A percentile compares a stretch with the other conserved stretches of the same genome.
These are phyloP conservation scores for Cadophora sp. DNA, from an alignment of 2,329 filamentous ascomycete genomes.

Conservation along the genomic window DNA sequence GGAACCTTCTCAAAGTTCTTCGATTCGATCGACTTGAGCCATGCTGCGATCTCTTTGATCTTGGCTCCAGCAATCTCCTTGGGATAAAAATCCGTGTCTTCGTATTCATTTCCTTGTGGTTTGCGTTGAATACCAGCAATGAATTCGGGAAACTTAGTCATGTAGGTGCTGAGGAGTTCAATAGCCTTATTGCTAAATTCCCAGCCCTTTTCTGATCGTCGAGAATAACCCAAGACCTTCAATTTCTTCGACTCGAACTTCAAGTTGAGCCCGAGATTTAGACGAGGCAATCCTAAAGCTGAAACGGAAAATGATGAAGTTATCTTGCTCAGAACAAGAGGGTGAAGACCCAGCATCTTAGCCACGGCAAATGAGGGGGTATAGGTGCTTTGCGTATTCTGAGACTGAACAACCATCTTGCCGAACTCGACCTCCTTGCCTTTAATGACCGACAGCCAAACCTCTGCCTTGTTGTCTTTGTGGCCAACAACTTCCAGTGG, in stretches of 20 bases:
- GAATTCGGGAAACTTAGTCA: conserved; percentile 94
- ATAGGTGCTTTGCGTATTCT: conserved; percentile 77
- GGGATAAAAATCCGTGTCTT: conserved; percentile 86
- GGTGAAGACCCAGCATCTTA: conserved; percentile 79
- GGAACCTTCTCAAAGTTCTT: conserved; percentile 96
- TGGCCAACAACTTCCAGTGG: conserved; percentile 85
- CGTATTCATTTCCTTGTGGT: conserved; percentile 82
- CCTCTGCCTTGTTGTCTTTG: conserved; percentile 74
- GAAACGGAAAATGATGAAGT: conserved; percentile 91
- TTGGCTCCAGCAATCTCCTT: conserved; percentile 74
- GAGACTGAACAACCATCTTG: conserved; percentile 71
- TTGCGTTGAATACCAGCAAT: conserved; percentile 87
- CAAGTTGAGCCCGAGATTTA: conserved; percentile 93
- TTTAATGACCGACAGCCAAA: conserved; percentile 76
- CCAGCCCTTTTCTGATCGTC: conserved; percentile 87
- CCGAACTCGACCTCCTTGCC: conserved; percentile 83
- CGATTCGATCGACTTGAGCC: conserved; percentile 90
- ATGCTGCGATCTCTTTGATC: conserved; percentile 92
- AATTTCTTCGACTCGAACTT: conserved; percentile 96
- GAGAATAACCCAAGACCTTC: conserved; percentile 95
- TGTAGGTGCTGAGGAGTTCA: conserved; percentile 82
- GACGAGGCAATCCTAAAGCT: conserved; percentile 74
- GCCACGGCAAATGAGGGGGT: conserved; percentile 89
- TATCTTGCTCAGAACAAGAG: conserved; percentile 91
- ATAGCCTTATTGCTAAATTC: conserved; percentile 91